A percentile compares a stretch with the other conserved stretches of the same genome.
Evolutionary conservation across 1,284 basidiomycete genomes (phyloP).

Genomic region (Sanghuangporus baumii): DNA sequence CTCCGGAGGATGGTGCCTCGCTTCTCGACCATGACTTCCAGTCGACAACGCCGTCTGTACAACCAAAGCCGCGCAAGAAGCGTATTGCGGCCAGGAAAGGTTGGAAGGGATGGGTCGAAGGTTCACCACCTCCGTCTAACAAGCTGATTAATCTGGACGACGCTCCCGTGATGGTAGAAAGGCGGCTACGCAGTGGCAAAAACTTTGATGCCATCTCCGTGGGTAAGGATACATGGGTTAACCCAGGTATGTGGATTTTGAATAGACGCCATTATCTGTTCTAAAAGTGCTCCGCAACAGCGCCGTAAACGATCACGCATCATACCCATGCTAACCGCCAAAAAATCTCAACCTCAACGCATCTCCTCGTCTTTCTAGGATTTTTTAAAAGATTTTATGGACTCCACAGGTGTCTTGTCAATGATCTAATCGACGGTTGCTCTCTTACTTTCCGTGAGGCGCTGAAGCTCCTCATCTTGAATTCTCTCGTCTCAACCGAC

Average conservation of each 20-base stretch:
- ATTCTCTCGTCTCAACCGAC: slow-evolving; percentile 2
- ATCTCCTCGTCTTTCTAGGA: slow-evolving; percentile 3
- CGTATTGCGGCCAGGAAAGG: slow-evolving; percentile 68
- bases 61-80: slow-evolving; percentile 46
- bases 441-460: not conserved
- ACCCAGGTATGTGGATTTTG: slow-evolving; percentile 26
- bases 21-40: slow-evolving; percentile 30
- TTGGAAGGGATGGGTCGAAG: slow-evolving; percentile 85
- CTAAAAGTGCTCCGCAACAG: slow-evolving; percentile 7
- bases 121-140: slow-evolving; percentile 70
- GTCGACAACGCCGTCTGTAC: slow-evolving; percentile 25
- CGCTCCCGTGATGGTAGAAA: slow-evolving; percentile 52
- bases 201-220: slow-evolving; percentile 69
- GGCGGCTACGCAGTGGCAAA: slow-evolving; percentile 72
- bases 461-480: not conserved
- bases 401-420: not conserved
- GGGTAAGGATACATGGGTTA: slow-evolving; percentile 48
- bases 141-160: slow-evolving; percentile 75
- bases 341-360: not conserved
- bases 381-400: slow-evolving; percentile 6
- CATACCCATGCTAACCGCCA: slow-evolving; percentile 2
- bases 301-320: slow-evolving; percentile 3
- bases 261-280: slow-evolving; percentile 17
- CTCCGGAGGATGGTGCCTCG: slow-evolving; percentile 44
- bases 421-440: slow-evolving; percentile 12